Evolutionary conservation across 2,329 filamentous ascomycete species (phyloP).

Genomic region (Neurospora sp.): DNA sequence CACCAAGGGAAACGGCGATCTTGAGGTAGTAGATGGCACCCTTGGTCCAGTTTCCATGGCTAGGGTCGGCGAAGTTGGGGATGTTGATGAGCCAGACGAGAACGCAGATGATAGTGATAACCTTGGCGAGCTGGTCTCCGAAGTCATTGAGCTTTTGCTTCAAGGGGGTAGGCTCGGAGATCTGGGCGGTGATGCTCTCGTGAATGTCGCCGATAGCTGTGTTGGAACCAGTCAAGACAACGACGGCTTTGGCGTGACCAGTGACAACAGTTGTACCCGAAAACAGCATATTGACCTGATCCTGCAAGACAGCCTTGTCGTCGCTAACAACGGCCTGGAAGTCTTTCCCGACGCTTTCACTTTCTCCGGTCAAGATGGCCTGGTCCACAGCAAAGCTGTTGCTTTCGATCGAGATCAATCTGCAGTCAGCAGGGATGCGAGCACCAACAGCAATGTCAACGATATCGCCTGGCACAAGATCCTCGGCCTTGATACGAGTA

Average conservation of each 20-base stretch:
- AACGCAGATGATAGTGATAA: constrained; percentile 94
- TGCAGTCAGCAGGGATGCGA: constrained; percentile 89
- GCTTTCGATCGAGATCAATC: constrained; percentile 81
- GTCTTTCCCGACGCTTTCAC: constrained; percentile 91
- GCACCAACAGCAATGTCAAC: constrained; percentile 83
- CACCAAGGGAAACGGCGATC: constrained; percentile 95
- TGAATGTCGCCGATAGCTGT: constrained; percentile 98
- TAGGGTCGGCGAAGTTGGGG: constrained; percentile 89
- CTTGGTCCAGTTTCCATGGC: constrained; percentile 88
- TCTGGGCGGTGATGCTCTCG: constrained; percentile 95
- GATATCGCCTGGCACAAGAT: constrained; percentile 90
- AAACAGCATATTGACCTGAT: constrained; percentile 96
- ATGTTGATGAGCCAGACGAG: constrained; percentile 99
- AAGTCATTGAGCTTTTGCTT: constrained; percentile 99
- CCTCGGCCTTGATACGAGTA: constrained; percentile 84
- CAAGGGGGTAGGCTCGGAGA: constrained; percentile 90
- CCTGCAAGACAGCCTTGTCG: constrained; percentile 83
- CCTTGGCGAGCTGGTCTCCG: constrained; percentile 90
- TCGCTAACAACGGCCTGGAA: constrained; percentile 57
- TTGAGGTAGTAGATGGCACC: constrained; percentile 99
- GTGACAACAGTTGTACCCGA: constrained; percentile 96
- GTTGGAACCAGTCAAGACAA: constrained; percentile 77
- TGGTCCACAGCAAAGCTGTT: constrained; percentile 97
- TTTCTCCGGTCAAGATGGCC: constrained; percentile 93
- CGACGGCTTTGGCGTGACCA: constrained; percentile 82